Evolutionary conservation across 371 early-diverging fungal genomes (phyloP).

Genomic region (Haplosporangium sp.): DNA sequence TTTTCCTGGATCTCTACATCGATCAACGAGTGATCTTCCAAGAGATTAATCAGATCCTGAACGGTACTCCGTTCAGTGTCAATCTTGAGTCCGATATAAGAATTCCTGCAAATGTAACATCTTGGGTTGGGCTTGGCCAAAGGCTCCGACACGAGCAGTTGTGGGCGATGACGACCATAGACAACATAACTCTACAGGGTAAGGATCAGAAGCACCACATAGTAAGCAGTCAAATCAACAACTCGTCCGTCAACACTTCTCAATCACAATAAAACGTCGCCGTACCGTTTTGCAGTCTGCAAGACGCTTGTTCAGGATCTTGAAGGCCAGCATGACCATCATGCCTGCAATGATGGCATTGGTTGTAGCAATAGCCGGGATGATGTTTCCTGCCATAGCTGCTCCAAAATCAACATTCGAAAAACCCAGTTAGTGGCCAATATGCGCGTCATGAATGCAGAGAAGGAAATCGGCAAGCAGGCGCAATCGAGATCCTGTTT

Average conservation of each 20-base stretch:
- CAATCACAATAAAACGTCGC: background rate
- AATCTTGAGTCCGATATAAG: slow-evolving; percentile 58
- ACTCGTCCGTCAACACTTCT: too few species aligned
- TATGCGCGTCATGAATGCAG: too few species aligned
- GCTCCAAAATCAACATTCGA: background rate
- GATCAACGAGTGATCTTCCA: slow-evolving; percentile 52
- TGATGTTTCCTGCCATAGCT: slow-evolving; percentile 99
- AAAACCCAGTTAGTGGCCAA: too few species aligned
- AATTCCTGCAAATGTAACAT: slow-evolving; percentile 69
- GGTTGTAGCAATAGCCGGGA: slow-evolving; percentile 99
- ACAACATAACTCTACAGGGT: slow-evolving; percentile 65
- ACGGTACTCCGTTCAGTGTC: slow-evolving; percentile 62
- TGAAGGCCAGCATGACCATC: slow-evolving; percentile 88
- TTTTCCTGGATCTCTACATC: slow-evolving; percentile 69
- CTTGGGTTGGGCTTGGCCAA: slow-evolving; percentile 66
- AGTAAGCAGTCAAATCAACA: background rate
- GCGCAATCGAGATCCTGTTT: background rate
- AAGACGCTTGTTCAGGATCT: slow-evolving; percentile 68
- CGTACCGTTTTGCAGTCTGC: slow-evolving; percentile 68
- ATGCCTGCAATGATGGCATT: slow-evolving; percentile 99
- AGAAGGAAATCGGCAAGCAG: too few species aligned
- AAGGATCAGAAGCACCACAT: background rate
- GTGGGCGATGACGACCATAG: slow-evolving; percentile 62
- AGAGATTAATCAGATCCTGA: slow-evolving; percentile 61
- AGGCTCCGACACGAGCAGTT: slow-evolving; percentile 62